phyloP scores from a whole-genome alignment of 2,329 filamentous ascomycete genomes.

The Ophiostoma angusticollis region DNA sequence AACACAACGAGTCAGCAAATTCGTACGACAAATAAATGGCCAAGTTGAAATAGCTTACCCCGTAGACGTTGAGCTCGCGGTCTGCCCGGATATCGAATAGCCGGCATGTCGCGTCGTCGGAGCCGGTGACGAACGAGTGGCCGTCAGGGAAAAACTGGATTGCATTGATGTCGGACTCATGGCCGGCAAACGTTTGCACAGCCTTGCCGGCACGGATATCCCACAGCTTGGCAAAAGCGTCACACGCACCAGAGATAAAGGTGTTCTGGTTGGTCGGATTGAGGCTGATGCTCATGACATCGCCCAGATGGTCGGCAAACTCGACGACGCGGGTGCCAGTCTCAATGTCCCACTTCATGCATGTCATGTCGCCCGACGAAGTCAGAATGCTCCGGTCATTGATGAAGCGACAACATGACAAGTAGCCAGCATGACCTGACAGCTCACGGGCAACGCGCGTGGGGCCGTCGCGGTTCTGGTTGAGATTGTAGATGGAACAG shows the following conservation, averaged over 20 bases:
- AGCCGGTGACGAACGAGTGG: constrained; percentile 95
- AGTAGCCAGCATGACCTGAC: constrained; percentile 91
- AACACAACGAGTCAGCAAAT: constrained; percentile 15
- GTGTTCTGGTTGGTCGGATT: constrained; percentile 99
- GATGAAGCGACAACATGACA: constrained; percentile 97
- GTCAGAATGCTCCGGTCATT: constrained; percentile 96
- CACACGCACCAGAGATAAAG: constrained; percentile 97
- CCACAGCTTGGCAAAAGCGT: constrained; percentile 97
- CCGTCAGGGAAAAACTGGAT: constrained; percentile 99
- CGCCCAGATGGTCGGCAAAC: constrained; percentile 94
- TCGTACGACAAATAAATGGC: constrained; percentile 21
- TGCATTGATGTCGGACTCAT: constrained; percentile 98
- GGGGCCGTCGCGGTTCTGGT: constrained; percentile 85
- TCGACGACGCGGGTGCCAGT: constrained; percentile 94
- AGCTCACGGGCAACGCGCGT: constrained; percentile 91
- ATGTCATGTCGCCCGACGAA: constrained; percentile 98
- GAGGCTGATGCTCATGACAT: constrained; percentile 99
- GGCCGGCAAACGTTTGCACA: constrained; percentile 94
- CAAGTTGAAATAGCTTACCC: too few species aligned
- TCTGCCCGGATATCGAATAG: constrained; percentile 97
- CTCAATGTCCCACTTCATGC: constrained; percentile 99
- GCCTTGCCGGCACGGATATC: constrained; percentile 97
- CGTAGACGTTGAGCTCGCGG: constrained; percentile 58
- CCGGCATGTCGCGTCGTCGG: constrained; percentile 92
- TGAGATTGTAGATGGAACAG: constrained; percentile 98